Evolutionary conservation across 1,139 yeast species (phyloP), one percentile per base, ranked within the genome.

Genomic region (Taphrina wiesneri): DNA sequence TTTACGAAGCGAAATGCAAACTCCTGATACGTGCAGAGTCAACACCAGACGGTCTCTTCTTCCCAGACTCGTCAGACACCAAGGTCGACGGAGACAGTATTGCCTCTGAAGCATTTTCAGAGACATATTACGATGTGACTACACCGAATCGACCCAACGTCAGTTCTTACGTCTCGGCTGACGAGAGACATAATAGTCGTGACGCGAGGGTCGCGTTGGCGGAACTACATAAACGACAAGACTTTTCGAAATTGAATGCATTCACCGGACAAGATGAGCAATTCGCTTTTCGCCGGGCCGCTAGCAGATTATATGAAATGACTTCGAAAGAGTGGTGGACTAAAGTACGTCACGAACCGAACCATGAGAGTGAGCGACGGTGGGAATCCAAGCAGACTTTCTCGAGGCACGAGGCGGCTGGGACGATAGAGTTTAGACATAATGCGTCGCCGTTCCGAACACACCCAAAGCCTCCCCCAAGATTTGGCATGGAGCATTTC

Each of bases 11-110:
- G 67, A 91, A 89, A 71, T 88, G 96, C 13, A 82, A 90, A 71
- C 78, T 93, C 41, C 96, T 96, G 0, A 95, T 91, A 26, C 90
- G 97, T 0, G 86, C 91, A 0, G 96, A 89, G 1, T 90, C 91
- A 4, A 87, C 90, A 47, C 93, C 91, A 74, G 85, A 86, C 65
- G 89, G 88, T 69, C 81, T 93, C 65, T 92, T 93, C 45, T 85
- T 87, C 1, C 92, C 92, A 0, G 78, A 83, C 2, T 75, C 87
- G 75, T 5, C 41, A 11, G 54, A 25, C 54, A 82, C 68, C 4
- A 63, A 68, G 23, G 26, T 23, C 6, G 52, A 30, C 46, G 60
- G 32, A 26, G 65, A 65, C 28, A 25, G 41, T 15, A 63, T 70
- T 43, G 70, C 70, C 53, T 72, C 69, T 70, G 72, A 72, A 15